Evolutionary conservation across 1,284 basidiomycete genomes (phyloP).

Genomic region (Clitocybe nebularis): DNA sequence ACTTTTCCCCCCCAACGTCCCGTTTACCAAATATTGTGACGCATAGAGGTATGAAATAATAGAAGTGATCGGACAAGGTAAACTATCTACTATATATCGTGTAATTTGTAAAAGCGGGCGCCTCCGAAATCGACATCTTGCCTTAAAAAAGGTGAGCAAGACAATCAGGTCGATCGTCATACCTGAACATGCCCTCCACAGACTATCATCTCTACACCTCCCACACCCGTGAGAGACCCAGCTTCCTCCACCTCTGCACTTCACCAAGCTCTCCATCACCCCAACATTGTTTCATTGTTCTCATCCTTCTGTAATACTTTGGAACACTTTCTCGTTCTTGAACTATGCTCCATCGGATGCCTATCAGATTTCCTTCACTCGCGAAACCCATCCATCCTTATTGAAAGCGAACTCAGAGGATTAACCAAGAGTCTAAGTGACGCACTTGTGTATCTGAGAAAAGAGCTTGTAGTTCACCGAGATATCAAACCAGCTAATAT

Average conservation of each 20-base stretch:
- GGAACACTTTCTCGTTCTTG: constrained; percentile 38
- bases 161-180: no score
- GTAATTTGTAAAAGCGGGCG: constrained; percentile 40
- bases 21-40: background rate
- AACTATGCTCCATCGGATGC: constrained; percentile 40
- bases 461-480: constrained; percentile 36
- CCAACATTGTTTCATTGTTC: constrained; percentile 45
- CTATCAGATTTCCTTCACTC: constrained; percentile 28
- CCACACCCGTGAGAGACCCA: no score
- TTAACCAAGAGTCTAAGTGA: constrained; percentile 37
- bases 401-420: constrained; percentile 34
- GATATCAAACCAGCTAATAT: constrained; percentile 31
- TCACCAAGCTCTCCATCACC: constrained; percentile 45
- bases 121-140: constrained; percentile 34
- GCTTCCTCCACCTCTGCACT: constrained; percentile 15
- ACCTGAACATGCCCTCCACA: no score
- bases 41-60: constrained; percentile 31
- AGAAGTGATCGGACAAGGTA: constrained; percentile 28
- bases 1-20: no score
- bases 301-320: constrained; percentile 33
- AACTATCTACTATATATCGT: constrained; percentile 29
- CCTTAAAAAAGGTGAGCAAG: constrained; percentile 36
- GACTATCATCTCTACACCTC: no score
- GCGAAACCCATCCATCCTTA: constrained; percentile 20
- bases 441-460: constrained; percentile 41